Percentiles rank a stretch among this genome's conserved stretches.
Evolutionary conservation across 257 asterid species (phyloP).

Genomic region (Przewalskia tangutica): DNA sequence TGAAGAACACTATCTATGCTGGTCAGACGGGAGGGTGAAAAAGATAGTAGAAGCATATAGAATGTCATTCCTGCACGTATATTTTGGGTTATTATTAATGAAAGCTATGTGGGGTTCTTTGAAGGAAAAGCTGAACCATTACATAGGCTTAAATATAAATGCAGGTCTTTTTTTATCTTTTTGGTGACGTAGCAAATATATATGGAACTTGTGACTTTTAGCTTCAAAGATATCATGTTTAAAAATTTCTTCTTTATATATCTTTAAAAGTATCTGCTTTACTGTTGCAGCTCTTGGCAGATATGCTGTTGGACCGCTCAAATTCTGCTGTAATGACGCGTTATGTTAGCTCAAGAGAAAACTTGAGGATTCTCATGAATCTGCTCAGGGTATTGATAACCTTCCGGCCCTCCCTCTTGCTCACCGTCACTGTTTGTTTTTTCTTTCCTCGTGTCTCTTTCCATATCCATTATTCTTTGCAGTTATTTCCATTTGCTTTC

Average conservation of each 20-base stretch:
- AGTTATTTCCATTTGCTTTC: neutral
- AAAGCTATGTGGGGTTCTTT: neutral
- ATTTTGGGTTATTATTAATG: neutral
- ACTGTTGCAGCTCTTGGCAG: conserved; percentile 64
- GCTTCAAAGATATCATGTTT: too few relatives aligned
- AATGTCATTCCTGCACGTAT: neutral
- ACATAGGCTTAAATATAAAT: neutral
- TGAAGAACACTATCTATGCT: neutral
- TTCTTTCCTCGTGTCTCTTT: neutral
- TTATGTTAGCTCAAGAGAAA: conserved; percentile 75
- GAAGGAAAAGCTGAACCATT: neutral
- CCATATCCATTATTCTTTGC: neutral
- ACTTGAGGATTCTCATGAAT: conserved; percentile 92
- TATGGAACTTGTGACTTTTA: neutral
- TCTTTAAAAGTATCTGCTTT: neutral
- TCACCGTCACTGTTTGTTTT: neutral
- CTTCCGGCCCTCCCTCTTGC: neutral
- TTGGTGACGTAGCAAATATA: neutral
- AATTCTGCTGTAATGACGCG: conserved; percentile 76
- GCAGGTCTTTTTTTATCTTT: neutral
- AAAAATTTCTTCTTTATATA: too few relatives aligned
- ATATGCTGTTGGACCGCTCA: conserved; percentile 81
- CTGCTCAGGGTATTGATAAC: conserved; percentile 62
- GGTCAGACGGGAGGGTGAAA: neutral
- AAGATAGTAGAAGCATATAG: neutral